Percentiles rank a stretch among this genome's conserved stretches.
Evolutionary conservation across 2,329 filamentous ascomycete genomes (phyloP).

Genomic region (Acrocalymma vagum): DNA sequence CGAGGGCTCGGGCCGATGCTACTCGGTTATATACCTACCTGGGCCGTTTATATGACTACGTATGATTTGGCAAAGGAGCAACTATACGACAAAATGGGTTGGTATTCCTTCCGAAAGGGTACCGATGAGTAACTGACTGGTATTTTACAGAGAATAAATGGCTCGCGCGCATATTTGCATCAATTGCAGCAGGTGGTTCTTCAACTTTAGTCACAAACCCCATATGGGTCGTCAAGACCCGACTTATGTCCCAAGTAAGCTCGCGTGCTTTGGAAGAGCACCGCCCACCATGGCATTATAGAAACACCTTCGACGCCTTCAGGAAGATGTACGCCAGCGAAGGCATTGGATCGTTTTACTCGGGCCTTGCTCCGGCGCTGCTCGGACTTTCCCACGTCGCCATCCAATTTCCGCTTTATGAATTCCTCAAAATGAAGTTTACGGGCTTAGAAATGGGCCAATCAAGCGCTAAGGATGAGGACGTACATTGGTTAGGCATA

Average conservation of each 20-base stretch:
- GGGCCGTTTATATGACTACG: slow-evolving; percentile 97
- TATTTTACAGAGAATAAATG: slow-evolving; percentile 70
- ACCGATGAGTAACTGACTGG: slow-evolving; percentile 17
- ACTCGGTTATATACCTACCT: slow-evolving; percentile 93
- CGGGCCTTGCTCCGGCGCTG: slow-evolving; percentile 89
- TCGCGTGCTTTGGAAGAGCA: slow-evolving; percentile 62
- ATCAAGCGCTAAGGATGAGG: slow-evolving; percentile 62
- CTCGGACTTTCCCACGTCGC: slow-evolving; percentile 94
- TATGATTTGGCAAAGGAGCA: slow-evolving; percentile 89
- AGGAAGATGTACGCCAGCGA: slow-evolving; percentile 95
- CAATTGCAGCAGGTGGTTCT: slow-evolving; percentile 87
- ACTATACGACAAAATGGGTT: slow-evolving; percentile 70
- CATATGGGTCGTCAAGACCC: slow-evolving; percentile 99
- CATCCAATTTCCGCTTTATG: slow-evolving; percentile 96
- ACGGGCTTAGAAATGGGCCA: slow-evolving; percentile 90
- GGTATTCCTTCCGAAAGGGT: slow-evolving; percentile 9
- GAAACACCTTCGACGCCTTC: slow-evolving; percentile 86
- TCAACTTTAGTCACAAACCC: slow-evolving; percentile 96
- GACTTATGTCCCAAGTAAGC: slow-evolving; percentile 92
- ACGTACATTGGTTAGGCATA: slow-evolving; percentile 83
- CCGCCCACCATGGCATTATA: slow-evolving; percentile 88
- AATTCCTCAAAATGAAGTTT: slow-evolving; percentile 89
- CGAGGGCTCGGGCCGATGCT: slow-evolving; percentile 93
- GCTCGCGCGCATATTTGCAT: slow-evolving; percentile 85
- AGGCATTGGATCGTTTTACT: slow-evolving; percentile 91